phyloP scores from a whole-genome alignment of 768 basidiomycete species.

The Lentinula boryana region DNA sequence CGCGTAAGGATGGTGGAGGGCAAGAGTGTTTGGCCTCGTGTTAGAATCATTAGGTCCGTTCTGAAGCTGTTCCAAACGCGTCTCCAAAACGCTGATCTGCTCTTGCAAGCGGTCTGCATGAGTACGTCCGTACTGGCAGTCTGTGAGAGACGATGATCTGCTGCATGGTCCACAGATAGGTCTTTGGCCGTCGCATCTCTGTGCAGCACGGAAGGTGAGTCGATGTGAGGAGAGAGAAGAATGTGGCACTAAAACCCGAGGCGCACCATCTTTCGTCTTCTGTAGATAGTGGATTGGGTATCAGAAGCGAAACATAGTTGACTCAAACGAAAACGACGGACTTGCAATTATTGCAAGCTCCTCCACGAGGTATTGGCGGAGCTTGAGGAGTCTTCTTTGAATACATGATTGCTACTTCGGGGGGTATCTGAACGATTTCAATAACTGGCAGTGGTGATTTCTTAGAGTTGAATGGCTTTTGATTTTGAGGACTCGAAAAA shows the following conservation, averaged over 20 bases:
- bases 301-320: not conserved
- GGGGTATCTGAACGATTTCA: too few relatives aligned
- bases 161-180: slow-evolving; percentile 35
- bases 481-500: too few relatives aligned
- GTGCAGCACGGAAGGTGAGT: not conserved
- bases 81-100: slow-evolving; percentile 25
- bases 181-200: slow-evolving; percentile 35
- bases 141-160: slow-evolving; percentile 25
- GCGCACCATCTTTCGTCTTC: slow-evolving; percentile 38
- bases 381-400: not conserved
- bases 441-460: too few relatives aligned
- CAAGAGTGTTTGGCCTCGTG: slow-evolving; percentile 10
- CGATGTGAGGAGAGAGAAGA: not conserved
- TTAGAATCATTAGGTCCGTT: slow-evolving; percentile 11
- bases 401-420: not conserved
- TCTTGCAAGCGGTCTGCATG: slow-evolving; percentile 31
- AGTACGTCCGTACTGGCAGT: slow-evolving; percentile 38
- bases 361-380: not conserved
- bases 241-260: not conserved
- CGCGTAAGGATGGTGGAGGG: slow-evolving; percentile 18
- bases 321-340: not conserved
- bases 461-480: too few relatives aligned
- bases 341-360: slow-evolving; percentile 4
- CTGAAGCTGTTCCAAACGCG: slow-evolving; percentile 27
- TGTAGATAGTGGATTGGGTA: slow-evolving; percentile 8